Evolutionary conservation across 306 rosid genomes (phyloP).

Genomic region (Trifolium repens): DNA sequence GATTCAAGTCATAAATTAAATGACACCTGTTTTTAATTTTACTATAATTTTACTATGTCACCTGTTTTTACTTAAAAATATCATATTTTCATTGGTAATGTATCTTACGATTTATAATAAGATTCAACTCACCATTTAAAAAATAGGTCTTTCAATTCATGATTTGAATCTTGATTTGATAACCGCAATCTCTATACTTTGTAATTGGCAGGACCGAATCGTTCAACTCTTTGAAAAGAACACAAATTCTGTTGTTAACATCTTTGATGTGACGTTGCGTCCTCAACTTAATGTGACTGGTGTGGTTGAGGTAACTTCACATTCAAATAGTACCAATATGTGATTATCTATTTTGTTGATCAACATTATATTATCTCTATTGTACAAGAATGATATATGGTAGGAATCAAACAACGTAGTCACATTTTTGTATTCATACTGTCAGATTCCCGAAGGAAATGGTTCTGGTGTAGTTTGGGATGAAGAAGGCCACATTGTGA

Average conservation of each 20-base stretch:
- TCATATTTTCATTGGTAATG: neutral
- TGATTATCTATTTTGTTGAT: conserved; percentile 31
- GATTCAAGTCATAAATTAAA: no score
- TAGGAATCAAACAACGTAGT: conserved; percentile 22
- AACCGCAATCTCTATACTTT: conserved; percentile 18
- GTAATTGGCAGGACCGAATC: conserved; percentile 72
- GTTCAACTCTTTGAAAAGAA: conserved; percentile 86
- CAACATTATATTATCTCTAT: neutral
- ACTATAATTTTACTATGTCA: neutral
- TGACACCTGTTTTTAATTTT: no score
- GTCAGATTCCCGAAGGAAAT: conserved; percentile 97
- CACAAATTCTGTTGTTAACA: conserved; percentile 92
- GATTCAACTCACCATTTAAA: neutral
- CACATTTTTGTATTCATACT: conserved; percentile 28
- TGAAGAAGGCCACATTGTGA: conserved; percentile 86
- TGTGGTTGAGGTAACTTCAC: conserved; percentile 77
- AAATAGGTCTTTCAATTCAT: neutral
- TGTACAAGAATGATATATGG: neutral
- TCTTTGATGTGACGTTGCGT: conserved; percentile 89
- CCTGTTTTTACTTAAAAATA: neutral
- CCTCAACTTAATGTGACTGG: conserved; percentile 95
- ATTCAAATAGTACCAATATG: conserved; percentile 1
- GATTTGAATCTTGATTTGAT: neutral
- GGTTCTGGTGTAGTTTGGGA: conserved; percentile 99
- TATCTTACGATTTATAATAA: neutral